Percentiles rank a stretch among this genome's conserved stretches.
Conservation (phyloP, 208 protist species). For the Leishmania mexicana region DNA sequence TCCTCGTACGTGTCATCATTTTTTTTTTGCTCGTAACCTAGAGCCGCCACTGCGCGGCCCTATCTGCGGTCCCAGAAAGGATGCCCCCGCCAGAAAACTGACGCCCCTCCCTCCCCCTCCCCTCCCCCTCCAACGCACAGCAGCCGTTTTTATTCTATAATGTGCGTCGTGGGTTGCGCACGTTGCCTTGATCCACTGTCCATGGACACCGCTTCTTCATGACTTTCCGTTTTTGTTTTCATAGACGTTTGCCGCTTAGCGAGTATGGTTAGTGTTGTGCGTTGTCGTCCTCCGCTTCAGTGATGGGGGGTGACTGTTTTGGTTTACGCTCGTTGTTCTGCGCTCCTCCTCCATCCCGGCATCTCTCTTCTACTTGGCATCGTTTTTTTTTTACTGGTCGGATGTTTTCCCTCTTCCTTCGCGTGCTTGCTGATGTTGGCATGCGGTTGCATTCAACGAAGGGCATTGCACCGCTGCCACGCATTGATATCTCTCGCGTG, state of each 20-base stretch:
- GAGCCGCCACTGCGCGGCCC: not conserved
- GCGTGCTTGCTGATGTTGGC: not conserved
- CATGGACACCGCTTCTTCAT: conserved; percentile 3
- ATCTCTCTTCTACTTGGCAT: not conserved
- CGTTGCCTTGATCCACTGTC: not conserved
- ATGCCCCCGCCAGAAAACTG: not conserved
- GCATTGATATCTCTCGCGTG: too few species aligned
- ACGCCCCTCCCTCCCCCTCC: not conserved
- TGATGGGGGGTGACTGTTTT: not conserved
- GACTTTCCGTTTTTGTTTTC: not conserved
- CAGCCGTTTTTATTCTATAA: conserved; percentile 1
- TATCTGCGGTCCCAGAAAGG: not conserved
- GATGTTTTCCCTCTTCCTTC: not conserved
- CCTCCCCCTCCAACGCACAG: not conserved
- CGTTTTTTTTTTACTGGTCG: not conserved
- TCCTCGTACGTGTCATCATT: not conserved
- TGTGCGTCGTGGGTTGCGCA: not conserved
- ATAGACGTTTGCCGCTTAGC: too few species aligned
- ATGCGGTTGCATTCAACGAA: too few species aligned
- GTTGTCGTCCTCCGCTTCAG: not conserved
- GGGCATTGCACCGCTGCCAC: too few species aligned
- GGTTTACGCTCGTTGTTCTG: not conserved
- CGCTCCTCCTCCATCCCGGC: not conserved
- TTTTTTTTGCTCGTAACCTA: not conserved
- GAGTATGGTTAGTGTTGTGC: not conserved